phyloP scores from a whole-genome alignment of 257 asterid genomes.

The Nemophila menziesii region DNA sequence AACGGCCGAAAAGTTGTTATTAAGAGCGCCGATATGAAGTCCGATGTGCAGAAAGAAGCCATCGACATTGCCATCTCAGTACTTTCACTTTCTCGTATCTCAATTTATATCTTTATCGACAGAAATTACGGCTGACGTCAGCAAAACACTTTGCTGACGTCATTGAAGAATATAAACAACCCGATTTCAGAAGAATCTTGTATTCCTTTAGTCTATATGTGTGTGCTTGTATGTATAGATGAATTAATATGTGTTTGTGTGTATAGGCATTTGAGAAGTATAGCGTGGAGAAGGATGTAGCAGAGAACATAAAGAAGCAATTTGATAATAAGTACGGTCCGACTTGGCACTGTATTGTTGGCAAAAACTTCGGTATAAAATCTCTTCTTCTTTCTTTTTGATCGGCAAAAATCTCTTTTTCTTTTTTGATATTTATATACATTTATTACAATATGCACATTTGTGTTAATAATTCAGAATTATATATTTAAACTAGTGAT shows the following conservation, averaged over 20 bases:
- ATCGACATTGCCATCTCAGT: constrained; percentile 81
- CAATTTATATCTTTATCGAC: too few species aligned
- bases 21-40: constrained; percentile 94
- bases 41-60: constrained; percentile 89
- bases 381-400: neutral
- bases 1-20: constrained; percentile 55
- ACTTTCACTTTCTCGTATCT: constrained; percentile 17
- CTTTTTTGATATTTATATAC: neutral
- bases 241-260: constrained; percentile 5
- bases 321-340: constrained; percentile 91
- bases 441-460: neutral
- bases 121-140: neutral
- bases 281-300: constrained; percentile 90
- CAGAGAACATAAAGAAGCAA: constrained; percentile 88
- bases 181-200: neutral
- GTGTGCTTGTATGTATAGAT: neutral
- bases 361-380: constrained; percentile 86
- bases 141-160: neutral
- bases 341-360: constrained; percentile 99
- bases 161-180: neutral
- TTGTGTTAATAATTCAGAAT: neutral
- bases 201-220: neutral
- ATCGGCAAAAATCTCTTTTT: neutral
- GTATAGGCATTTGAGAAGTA: constrained; percentile 79
- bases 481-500: neutral